A percentile compares a stretch with the other conserved stretches of the same genome.
Evolutionary conservation across 179 eudicot genomes (phyloP).

Genomic region (Sideroxylon spinosum): DNA sequence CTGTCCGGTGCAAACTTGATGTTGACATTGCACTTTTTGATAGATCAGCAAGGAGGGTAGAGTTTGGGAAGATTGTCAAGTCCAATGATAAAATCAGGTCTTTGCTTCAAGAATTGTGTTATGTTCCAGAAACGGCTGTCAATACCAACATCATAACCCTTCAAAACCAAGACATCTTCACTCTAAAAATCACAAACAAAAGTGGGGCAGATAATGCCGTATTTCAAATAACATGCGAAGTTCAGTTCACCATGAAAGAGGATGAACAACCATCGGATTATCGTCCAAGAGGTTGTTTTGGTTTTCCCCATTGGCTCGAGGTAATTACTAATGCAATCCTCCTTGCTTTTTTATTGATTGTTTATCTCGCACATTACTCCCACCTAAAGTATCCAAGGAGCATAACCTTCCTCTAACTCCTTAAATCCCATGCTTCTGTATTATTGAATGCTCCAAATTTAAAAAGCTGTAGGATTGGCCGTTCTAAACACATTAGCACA

Average conservation of each 20-base stretch:
- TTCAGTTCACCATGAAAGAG: conserved; percentile 45
- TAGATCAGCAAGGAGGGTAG: conserved; percentile 84
- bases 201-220: conserved; percentile 51
- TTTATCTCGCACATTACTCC: no score
- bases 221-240: conserved; percentile 57
- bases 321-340: conserved; percentile 24
- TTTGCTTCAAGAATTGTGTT: conserved; percentile 45
- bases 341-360: no score
- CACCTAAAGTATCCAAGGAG: no score
- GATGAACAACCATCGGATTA: conserved; percentile 47
- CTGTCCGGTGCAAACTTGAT: conserved; percentile 84
- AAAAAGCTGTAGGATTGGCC: no score
- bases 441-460: no score
- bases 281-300: conserved; percentile 64
- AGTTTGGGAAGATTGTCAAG: conserved; percentile 61
- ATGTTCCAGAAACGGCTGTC: conserved; percentile 58
- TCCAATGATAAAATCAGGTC: conserved; percentile 43
- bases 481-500: no score
- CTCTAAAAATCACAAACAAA: conserved; percentile 51
- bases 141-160: conserved; percentile 52
- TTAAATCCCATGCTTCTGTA: background rate
- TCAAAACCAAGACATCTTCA: conserved; percentile 61
- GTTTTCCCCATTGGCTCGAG: conserved; percentile 97
- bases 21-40: conserved; percentile 78
- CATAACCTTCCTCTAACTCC: no score